Base-by-base conservation (phyloP, 2,329 filamentous ascomycete genomes). In the Apiospora malaysiana region DNA sequence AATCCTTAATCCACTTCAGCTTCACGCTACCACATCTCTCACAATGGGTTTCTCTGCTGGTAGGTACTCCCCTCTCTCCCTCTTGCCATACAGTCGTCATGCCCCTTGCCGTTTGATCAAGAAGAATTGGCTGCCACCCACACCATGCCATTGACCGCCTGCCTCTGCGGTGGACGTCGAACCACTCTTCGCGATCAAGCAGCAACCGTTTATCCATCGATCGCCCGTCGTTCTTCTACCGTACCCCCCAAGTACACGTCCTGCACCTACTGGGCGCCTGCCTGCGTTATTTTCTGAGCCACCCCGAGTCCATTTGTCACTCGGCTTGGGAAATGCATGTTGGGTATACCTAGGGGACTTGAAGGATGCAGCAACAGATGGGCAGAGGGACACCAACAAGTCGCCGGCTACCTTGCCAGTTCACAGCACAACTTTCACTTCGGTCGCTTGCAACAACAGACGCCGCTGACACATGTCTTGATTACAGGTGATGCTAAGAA, bases 401-500 rank as follows among this genome's bases (percentile, higher is more conserved):
- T 23, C 9, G 0, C 14, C 40, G 9, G 4, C 2, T 10, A 2
- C 27, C 51, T 37, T 14, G 10, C 8, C 8, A n/a, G 1, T 6
- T 40, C 32, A 32, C 8, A 40, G 32, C 18, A 23, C 56, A 40
- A 23, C 10, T 21, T n/a, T 63, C 18, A n/a, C 27, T 6, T 9
- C 25, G 23, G 47, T 9, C 5, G 40, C 27, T 63, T n/a, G 32
- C 32, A 12, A 59, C 3, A 10, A 8, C 49, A 56, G 49, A n/a
- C 9, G 18, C 18, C 21, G 43, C 66, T 68, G 43, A 68, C 66
- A 46, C n/a, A 37, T 5, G 1, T 70, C 73, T 21, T 3, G 27
- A 9, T 18, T 51, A 18, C 81, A 97, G 95, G 94, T 89, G 94
- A 98, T 85, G 81, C 88, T 81, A 94, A 95, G 89, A 98, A 98